Conservation (phyloP, 352 stramenopile species). For the Phytopythium aichiense region DNA sequence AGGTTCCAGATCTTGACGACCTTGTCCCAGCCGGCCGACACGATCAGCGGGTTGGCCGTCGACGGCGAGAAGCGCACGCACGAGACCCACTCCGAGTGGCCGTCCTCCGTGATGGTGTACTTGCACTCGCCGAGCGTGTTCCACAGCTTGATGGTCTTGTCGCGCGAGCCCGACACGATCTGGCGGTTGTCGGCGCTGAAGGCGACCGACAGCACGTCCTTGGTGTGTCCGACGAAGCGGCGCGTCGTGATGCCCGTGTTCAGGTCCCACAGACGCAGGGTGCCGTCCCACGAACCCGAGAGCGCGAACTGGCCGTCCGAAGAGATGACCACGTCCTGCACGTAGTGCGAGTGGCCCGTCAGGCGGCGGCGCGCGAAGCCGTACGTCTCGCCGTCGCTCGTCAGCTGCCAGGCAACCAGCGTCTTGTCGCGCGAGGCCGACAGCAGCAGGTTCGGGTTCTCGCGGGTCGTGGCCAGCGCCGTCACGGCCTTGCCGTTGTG, state of each 20-base stretch:
- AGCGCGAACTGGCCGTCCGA: constrained; percentile 99
- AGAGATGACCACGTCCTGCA: constrained; percentile 99
- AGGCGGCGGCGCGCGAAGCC: constrained; percentile 96
- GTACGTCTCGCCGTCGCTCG: constrained; percentile 97
- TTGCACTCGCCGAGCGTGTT: constrained; percentile 99
- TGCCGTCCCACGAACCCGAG: constrained; percentile 98
- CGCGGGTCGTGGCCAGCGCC: constrained; percentile 96
- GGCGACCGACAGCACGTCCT: constrained; percentile 99
- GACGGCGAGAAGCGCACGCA: constrained; percentile 99
- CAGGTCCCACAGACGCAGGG: constrained; percentile 99
- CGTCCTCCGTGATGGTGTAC: constrained; percentile 98
- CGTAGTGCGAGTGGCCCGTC: constrained; percentile 99
- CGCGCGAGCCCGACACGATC: constrained; percentile 98
- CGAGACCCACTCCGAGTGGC: constrained; percentile 99
- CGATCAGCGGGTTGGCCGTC: constrained; percentile 95
- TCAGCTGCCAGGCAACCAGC: constrained; percentile 85
- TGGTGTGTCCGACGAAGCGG: constrained; percentile 99
- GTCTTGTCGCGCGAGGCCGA: constrained; percentile 98
- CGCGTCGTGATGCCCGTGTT: constrained; percentile 98
- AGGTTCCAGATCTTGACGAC: constrained; percentile 99
- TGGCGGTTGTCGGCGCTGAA: constrained; percentile 99
- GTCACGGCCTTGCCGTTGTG: constrained; percentile 91
- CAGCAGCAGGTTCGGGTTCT: constrained; percentile 99
- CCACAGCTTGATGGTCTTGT: constrained; percentile 99
- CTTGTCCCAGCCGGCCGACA: constrained; percentile 99